A percentile compares a stretch with the other conserved stretches of the same genome.
Evolutionary conservation across 169 alveolate genomes (phyloP).

Genomic region (Eimeria falciformis): DNA sequence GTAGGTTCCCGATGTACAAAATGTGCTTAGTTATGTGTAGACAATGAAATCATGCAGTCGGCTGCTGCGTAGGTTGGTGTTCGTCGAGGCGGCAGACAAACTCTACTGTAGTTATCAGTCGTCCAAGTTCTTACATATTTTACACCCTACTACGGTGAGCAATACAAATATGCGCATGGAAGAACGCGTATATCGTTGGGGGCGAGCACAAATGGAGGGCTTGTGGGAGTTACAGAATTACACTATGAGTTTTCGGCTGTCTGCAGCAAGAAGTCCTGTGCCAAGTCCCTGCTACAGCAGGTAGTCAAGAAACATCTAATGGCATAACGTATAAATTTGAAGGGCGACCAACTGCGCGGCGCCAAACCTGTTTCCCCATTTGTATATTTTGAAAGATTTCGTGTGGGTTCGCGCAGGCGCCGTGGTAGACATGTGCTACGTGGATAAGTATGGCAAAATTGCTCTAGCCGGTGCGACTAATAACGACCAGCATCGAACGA

Average conservation of each 20-base stretch:
- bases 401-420: conserved; percentile 31
- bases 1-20: no score
- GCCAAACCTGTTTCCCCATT: neutral
- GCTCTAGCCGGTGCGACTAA: conserved; percentile 45
- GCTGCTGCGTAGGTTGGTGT: conserved; percentile 65
- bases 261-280: conserved; percentile 37
- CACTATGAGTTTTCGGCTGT: neutral
- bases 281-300: conserved; percentile 33
- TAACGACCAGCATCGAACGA: neutral
- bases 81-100: conserved; percentile 52
- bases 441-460: conserved; percentile 48
- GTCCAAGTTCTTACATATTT: conserved; percentile 50
- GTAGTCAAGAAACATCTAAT: neutral
- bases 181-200: no score
- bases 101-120: conserved; percentile 56
- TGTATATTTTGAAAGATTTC: no score
- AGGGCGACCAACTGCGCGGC: neutral
- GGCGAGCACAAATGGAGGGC: no score
- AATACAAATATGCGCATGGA: no score
- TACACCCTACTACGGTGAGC: conserved; percentile 44
- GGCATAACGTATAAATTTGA: neutral
- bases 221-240: no score
- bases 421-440: conserved; percentile 45
- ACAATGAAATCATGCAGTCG: no score
- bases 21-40: no score